Conservation (phyloP, 163 green algal genomes). For the Coccomyxa subellipsoidea region DNA sequence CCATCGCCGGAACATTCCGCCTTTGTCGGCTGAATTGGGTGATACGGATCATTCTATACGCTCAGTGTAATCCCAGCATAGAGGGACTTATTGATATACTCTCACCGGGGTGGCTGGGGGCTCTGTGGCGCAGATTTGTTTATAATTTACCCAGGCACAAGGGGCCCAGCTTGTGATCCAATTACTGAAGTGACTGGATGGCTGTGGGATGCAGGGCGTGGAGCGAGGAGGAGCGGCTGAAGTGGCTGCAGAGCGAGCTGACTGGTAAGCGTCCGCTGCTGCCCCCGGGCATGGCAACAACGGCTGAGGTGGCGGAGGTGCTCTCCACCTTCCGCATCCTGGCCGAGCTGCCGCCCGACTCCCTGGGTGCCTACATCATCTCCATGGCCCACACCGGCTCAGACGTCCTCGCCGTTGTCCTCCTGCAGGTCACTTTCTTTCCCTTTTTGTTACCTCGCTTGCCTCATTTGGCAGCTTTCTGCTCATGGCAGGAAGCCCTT, state of each 20-base stretch:
- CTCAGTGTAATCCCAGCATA: no score
- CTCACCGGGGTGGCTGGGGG: no score
- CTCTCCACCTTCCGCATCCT: constrained; percentile 83
- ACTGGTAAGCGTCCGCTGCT: constrained; percentile 58
- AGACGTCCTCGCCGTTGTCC: constrained; percentile 92
- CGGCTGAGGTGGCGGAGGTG: constrained; percentile 76
- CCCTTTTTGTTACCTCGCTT: not conserved
- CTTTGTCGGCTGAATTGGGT: no score
- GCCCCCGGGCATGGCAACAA: constrained; percentile 28
- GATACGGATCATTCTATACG: no score
- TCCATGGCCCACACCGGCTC: constrained; percentile 87
- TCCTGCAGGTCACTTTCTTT: constrained; percentile 66
- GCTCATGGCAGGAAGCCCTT: not conserved
- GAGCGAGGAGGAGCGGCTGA: constrained; percentile 75
- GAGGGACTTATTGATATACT: no score
- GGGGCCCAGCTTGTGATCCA: no score
- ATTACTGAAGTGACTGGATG: no score
- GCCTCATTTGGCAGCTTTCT: not conserved
- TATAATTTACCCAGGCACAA: no score
- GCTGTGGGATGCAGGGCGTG: constrained; percentile 51
- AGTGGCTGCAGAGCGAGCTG: constrained; percentile 79
- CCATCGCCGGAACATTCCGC: no score
- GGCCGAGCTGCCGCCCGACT: constrained; percentile 63
- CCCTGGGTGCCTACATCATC: constrained; percentile 95
- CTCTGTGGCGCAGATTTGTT: no score